Evolutionary conservation across 371 early-diverging fungal species (phyloP).

Genomic region (Saksenaea oblongispora): DNA sequence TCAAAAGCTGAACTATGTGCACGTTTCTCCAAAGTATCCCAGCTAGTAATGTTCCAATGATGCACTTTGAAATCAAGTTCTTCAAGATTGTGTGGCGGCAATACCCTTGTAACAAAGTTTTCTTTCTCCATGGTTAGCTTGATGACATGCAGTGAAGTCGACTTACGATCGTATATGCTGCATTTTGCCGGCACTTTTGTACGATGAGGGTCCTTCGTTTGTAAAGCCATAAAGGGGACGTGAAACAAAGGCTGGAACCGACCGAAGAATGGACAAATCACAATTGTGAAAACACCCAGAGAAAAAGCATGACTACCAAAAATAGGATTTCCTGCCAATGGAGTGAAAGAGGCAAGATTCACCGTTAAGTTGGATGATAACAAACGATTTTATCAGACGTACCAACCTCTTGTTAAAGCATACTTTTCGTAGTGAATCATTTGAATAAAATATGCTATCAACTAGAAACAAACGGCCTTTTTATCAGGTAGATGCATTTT

Average conservation of each 20-base stretch:
- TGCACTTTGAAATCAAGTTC: neutral
- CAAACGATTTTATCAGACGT: too few species aligned
- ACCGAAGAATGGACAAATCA: neutral
- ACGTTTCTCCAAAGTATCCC: conserved; percentile 42
- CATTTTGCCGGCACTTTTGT: neutral
- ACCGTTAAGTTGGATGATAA: too few species aligned
- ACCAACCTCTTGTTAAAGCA: too few species aligned
- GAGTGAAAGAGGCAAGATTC: too few species aligned
- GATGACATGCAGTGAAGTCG: neutral
- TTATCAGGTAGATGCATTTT: too few species aligned
- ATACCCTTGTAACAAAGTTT: neutral
- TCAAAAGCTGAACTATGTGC: conserved; percentile 52
- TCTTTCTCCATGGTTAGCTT: neutral
- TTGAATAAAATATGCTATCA: too few species aligned
- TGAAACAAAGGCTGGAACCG: neutral
- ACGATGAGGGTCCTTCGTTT: neutral
- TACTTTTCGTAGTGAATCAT: too few species aligned
- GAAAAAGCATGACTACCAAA: neutral
- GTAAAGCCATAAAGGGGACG: neutral
- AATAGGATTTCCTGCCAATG: too few species aligned
- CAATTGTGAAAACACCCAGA: too few species aligned
- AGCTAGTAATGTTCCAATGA: conserved; percentile 50
- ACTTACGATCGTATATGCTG: neutral
- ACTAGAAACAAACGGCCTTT: too few species aligned
- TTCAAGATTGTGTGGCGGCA: neutral